These are phyloP conservation scores for Aspergillus aculeatus DNA, from an alignment of 2,329 filamentous ascomycete genomes.

Conservation along the genomic window DNA sequence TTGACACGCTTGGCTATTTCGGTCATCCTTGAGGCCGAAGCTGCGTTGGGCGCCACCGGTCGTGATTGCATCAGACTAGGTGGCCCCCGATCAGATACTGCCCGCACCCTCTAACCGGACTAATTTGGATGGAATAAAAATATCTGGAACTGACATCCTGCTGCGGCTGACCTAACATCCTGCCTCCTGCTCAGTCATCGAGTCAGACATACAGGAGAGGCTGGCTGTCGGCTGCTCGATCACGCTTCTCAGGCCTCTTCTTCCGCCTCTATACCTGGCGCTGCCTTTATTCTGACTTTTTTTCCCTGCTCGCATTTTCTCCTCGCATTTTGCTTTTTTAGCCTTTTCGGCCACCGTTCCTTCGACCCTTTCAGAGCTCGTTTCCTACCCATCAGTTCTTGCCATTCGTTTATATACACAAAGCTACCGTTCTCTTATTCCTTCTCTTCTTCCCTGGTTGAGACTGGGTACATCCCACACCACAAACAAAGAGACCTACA, in stretches of 20 bases:
- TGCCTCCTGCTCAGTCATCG: background rate
- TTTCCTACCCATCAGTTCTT: background rate
- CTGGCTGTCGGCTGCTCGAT: constrained; percentile 2
- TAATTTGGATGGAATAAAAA: background rate
- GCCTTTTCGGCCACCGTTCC: background rate
- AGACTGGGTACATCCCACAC: background rate
- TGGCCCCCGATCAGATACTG: constrained; percentile 4
- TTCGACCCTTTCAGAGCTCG: background rate
- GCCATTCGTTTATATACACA: constrained; percentile 1
- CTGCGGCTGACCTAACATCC: constrained; percentile 6
- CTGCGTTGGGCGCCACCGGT: constrained; percentile 6
- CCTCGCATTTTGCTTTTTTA: background rate
- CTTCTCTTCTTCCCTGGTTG: background rate
- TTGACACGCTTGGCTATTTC: constrained; percentile 6
- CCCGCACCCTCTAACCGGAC: background rate
- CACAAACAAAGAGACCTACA: background rate
- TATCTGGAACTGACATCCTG: constrained; percentile 3
- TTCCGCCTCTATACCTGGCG: background rate
- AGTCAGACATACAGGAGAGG: constrained; percentile 1
- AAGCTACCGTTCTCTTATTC: background rate
- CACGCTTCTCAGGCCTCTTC: background rate
- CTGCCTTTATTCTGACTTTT: background rate
- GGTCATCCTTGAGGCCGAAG: background rate
- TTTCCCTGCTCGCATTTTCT: background rate
- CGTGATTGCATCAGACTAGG: constrained; percentile 4